Percentiles rank a stretch among this genome's conserved stretches.
Conservation (phyloP, 1,139 yeast species). For the Kazachstania sp. region DNA sequence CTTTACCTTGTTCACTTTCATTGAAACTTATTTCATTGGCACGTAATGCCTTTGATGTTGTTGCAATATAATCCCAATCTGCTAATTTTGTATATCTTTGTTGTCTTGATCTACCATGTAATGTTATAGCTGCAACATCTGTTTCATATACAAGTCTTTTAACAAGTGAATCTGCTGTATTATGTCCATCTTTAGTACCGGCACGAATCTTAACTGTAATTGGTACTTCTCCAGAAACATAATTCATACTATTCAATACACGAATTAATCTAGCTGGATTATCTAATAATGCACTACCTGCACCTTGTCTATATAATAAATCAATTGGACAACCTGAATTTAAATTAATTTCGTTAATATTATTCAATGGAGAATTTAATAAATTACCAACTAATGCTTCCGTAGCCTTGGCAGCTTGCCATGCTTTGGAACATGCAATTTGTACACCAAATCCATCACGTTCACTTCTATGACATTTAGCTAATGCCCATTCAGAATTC, state of each 20-base stretch:
- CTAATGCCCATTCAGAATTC: conserved; percentile 95
- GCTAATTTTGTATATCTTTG: conserved; percentile 89
- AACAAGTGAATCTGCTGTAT: conserved; percentile 73
- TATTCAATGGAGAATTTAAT: conserved; percentile 4
- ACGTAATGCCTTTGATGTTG: conserved; percentile 62
- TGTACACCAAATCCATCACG: conserved; percentile 90
- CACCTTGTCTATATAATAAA: conserved; percentile 82
- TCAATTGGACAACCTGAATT: conserved; percentile 98
- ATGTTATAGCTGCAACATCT: conserved; percentile 81
- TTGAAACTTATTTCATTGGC: conserved; percentile 42
- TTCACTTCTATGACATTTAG: conserved; percentile 79
- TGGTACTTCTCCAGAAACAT: conserved; percentile 81
- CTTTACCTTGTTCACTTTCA: conserved; percentile 49
- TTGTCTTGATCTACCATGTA: conserved; percentile 94
- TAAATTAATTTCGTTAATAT: conserved; percentile 69
- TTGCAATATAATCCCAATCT: conserved; percentile 82
- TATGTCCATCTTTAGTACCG: conserved; percentile 78
- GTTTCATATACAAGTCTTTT: conserved; percentile 64
- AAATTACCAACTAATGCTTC: conserved; percentile 49
- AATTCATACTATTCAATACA: conserved; percentile 81
- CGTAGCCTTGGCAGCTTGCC: conserved; percentile 90
- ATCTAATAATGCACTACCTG: conserved; percentile 90
- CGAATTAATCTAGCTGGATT: conserved; percentile 75
- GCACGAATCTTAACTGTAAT: conserved; percentile 87
- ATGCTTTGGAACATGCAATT: conserved; percentile 81